These are phyloP conservation scores for Zangia roseola DNA, from an alignment of 768 basidiomycete genomes.

Conservation along the genomic window DNA sequence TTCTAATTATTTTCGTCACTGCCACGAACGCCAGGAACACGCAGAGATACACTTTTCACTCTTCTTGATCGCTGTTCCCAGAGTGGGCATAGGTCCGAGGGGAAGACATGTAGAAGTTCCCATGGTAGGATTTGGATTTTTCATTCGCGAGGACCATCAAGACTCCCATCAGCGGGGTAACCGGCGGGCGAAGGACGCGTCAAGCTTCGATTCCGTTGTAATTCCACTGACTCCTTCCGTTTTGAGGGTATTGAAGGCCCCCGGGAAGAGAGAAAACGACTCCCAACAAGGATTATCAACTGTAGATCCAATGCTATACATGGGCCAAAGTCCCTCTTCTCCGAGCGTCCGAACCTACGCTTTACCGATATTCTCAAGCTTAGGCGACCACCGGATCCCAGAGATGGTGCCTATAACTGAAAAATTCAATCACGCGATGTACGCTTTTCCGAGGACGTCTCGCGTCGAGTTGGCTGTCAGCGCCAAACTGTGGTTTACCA, in stretches of 20 bases:
- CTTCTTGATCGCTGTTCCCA: constrained; percentile 43
- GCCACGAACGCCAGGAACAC: constrained; percentile 63
- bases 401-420: too few species aligned
- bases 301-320: too few species aligned
- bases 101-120: constrained; percentile 1
- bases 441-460: too few species aligned
- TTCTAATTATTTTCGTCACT: not conserved
- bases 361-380: too few species aligned
- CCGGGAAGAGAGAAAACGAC: too few species aligned
- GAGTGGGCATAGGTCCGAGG: not conserved
- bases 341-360: too few species aligned
- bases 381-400: too few species aligned
- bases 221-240: not conserved
- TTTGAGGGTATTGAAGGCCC: not conserved
- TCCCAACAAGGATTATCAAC: too few species aligned
- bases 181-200: not conserved
- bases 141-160: constrained; percentile 5
- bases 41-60: constrained; percentile 85
- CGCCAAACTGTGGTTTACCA: too few species aligned
- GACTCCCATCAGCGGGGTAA: not conserved
- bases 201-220: not conserved
- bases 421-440: too few species aligned
- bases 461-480: too few species aligned
- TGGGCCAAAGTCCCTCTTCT: too few species aligned
- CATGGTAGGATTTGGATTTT: not conserved